phyloP scores from a whole-genome alignment of 2,329 filamentous ascomycete genomes.

The Cordyceps farinosa region DNA sequence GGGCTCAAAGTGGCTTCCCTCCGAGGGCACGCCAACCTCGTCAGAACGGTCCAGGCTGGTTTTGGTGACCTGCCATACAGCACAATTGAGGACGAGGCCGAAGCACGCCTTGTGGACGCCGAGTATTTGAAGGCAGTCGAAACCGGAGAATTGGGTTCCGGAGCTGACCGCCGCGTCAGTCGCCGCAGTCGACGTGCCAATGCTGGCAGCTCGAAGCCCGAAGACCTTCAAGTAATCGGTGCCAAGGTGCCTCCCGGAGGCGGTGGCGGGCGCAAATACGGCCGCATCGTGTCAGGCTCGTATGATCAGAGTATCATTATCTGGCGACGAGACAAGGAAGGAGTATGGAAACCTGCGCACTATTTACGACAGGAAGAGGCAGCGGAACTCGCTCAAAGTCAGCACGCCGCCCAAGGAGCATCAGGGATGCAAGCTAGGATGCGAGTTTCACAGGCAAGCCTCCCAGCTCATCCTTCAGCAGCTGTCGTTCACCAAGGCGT shows the following conservation, averaged over 20 bases:
- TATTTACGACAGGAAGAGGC: constrained; percentile 72
- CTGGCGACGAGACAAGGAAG: constrained; percentile 83
- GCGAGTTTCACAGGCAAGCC: neutral
- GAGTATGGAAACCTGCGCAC: constrained; percentile 77
- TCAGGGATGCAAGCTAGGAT: neutral
- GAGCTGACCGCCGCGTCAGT: constrained; percentile 28
- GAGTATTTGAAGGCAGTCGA: constrained; percentile 64
- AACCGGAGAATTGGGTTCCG: constrained; percentile 44
- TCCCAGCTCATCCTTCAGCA: constrained; percentile 1
- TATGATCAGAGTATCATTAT: constrained; percentile 96
- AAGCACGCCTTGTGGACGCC: constrained; percentile 69
- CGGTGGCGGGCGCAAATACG: constrained; percentile 83
- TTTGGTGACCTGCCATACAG: constrained; percentile 87
- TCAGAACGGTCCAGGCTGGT: constrained; percentile 90
- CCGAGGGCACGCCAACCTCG: constrained; percentile 75
- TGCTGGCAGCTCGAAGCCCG: constrained; percentile 69
- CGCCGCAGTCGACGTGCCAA: constrained; percentile 50
- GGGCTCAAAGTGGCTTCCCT: constrained; percentile 87
- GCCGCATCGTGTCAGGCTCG: constrained; percentile 92
- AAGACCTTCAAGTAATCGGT: constrained; percentile 74
- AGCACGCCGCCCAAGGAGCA: neutral
- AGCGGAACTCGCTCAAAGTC: constrained; percentile 44
- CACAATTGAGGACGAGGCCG: constrained; percentile 66
- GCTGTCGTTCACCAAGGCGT: neutral
- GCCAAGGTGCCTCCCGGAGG: constrained; percentile 88